Percentiles rank a stretch among this genome's conserved stretches.
Evolutionary conservation across 139 green algal species (phyloP).

Genomic region (Pleodorina starrii): DNA sequence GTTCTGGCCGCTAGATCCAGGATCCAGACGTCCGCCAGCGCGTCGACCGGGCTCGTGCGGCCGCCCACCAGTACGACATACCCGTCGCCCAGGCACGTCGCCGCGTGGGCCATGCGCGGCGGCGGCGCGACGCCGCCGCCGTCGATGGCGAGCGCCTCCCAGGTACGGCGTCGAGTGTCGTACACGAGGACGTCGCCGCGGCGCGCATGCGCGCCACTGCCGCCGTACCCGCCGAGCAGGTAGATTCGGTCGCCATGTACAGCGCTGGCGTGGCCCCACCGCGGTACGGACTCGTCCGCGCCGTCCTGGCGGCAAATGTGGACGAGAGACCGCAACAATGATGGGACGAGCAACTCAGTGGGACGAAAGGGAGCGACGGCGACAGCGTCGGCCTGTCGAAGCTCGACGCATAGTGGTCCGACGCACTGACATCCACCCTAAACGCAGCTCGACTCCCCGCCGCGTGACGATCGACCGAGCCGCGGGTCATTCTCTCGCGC

Average conservation of each 20-base stretch:
- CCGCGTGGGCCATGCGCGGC: conserved; percentile 51
- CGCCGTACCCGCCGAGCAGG: conserved; percentile 71
- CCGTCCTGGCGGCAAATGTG: background rate
- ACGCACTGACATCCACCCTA: too few species aligned
- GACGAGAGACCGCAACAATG: too few species aligned
- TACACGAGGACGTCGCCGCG: conserved; percentile 59
- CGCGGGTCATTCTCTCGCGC: too few species aligned
- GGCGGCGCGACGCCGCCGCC: conserved; percentile 1
- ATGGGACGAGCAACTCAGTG: too few species aligned
- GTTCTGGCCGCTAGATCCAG: conserved; percentile 45
- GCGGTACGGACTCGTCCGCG: conserved; percentile 32
- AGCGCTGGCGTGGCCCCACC: conserved; percentile 61
- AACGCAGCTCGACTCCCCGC: too few species aligned
- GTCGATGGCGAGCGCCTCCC: background rate
- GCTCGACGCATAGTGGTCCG: too few species aligned
- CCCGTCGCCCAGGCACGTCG: conserved; percentile 38
- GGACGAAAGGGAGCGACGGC: too few species aligned
- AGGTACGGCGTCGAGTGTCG: conserved; percentile 28
- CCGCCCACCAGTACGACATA: conserved; percentile 61
- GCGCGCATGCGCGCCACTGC: conserved; percentile 59
- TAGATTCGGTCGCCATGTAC: conserved; percentile 22
- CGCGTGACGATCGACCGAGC: too few species aligned
- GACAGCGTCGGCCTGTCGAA: too few species aligned
- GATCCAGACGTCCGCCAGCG: conserved; percentile 64
- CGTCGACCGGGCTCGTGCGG: conserved; percentile 56